A percentile compares a stretch with the other conserved stretches of the same genome.
phyloP scores from a whole-genome alignment of 108 stramenopile genomes.

The Phaeodactylum tricornutum region DNA sequence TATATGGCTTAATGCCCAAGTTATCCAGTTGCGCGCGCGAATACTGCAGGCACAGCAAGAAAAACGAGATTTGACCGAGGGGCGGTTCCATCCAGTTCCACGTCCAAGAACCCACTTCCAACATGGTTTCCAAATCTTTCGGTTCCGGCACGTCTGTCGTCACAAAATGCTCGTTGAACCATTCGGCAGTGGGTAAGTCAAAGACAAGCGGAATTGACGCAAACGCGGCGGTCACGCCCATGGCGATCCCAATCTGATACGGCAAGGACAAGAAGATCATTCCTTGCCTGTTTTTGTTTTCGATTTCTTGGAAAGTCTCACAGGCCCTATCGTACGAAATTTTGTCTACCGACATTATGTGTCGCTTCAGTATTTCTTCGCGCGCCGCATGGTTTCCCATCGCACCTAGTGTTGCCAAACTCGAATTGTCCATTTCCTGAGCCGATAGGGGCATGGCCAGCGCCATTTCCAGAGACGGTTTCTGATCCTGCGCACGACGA shows the following conservation, averaged over 20 bases:
- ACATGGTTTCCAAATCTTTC: conserved; percentile 67
- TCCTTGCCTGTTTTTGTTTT: conserved; percentile 35
- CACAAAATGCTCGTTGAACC: conserved; percentile 78
- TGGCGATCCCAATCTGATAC: conserved; percentile 54
- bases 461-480: conserved; percentile 25
- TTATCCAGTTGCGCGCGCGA: conserved; percentile 68
- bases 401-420: conserved; percentile 35
- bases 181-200: conserved; percentile 41
- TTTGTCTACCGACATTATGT: conserved; percentile 49
- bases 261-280: conserved; percentile 47
- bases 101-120: conserved; percentile 73
- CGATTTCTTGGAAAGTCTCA: conserved; percentile 26
- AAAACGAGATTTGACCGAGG: conserved; percentile 71
- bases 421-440: conserved; percentile 43
- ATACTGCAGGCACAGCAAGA: conserved; percentile 69
- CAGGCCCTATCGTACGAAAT: conserved; percentile 28
- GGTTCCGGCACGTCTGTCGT: conserved; percentile 71
- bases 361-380: conserved; percentile 40
- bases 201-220: conserved; percentile 70
- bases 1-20: conserved; percentile 73
- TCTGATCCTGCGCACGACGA: not conserved
- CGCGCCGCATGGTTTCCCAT: conserved; percentile 33
- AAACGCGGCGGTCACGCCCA: conserved; percentile 32
- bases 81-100: conserved; percentile 88
- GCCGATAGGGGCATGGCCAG: conserved; percentile 15